Evolutionary conservation across 2,329 filamentous ascomycete species (phyloP).

Genomic region (Epichloe sylvatica): DNA sequence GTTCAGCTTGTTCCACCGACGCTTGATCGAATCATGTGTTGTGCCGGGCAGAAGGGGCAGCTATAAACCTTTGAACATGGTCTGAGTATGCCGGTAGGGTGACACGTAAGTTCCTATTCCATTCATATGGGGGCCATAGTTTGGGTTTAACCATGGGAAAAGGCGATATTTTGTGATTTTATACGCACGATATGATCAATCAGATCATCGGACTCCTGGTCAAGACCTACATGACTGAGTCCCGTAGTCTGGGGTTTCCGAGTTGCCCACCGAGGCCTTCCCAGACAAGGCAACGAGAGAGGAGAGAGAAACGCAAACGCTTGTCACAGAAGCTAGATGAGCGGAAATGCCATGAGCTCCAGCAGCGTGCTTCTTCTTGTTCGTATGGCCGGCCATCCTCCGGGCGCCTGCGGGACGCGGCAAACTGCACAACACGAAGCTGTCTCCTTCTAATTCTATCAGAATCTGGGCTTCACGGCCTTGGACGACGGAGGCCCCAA

Average conservation of each 20-base stretch:
- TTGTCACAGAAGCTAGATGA: neutral
- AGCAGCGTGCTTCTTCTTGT: neutral
- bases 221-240: neutral
- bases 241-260: neutral
- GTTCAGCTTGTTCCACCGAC: neutral
- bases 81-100: neutral
- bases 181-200: neutral
- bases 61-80: neutral
- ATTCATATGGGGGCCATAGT: neutral
- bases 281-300: neutral
- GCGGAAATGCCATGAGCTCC: neutral
- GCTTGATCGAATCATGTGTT: neutral
- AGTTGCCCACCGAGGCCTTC: neutral
- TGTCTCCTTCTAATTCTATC: neutral
- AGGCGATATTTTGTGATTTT: neutral
- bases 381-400: no score
- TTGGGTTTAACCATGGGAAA: neutral
- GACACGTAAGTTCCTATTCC: neutral
- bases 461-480: neutral
- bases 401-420: neutral
- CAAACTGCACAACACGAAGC: neutral
- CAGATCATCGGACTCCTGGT: neutral
- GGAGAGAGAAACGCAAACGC: neutral
- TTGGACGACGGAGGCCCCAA: slow-evolving; percentile 4
- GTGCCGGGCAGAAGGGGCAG: neutral